phyloP scores from a whole-genome alignment of 768 basidiomycete genomes.

The Mycena vitilis region DNA sequence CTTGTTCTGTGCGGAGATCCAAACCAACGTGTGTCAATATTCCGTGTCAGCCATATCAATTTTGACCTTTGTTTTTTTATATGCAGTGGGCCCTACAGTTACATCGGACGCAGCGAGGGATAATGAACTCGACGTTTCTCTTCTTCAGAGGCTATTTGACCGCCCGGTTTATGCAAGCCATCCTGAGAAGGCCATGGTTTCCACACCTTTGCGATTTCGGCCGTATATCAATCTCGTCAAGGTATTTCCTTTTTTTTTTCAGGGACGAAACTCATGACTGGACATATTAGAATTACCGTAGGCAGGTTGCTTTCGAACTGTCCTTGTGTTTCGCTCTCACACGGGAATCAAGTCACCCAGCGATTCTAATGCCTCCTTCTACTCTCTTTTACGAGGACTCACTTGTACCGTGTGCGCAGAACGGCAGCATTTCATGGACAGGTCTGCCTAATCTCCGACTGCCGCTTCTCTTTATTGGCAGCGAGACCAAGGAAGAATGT shows the following conservation, averaged over 20 bases:
- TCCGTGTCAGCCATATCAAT: constrained; percentile 18
- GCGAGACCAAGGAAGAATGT: constrained; percentile 53
- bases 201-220: constrained; percentile 32
- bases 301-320: constrained; percentile 5
- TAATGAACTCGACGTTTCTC: constrained; percentile 60
- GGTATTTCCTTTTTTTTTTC: constrained; percentile 40
- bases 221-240: constrained; percentile 59
- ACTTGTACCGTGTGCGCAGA: constrained; percentile 57
- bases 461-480: constrained; percentile 60
- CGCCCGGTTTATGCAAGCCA: constrained; percentile 52
- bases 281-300: constrained; percentile 32
- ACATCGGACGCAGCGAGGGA: constrained; percentile 56
- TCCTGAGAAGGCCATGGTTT: constrained; percentile 6
- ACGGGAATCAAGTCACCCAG: constrained; percentile 52
- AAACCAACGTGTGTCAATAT: constrained; percentile 55
- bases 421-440: constrained; percentile 56
- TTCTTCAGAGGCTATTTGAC: constrained; percentile 61
- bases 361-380: constrained; percentile 65
- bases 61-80: constrained; percentile 13
- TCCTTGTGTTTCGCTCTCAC: neutral
- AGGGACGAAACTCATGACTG: neutral
- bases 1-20: constrained; percentile 64
- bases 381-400: constrained; percentile 65
- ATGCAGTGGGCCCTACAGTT: constrained; percentile 60
- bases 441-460: constrained; percentile 51